Base-by-base conservation (phyloP, 1,139 yeast species). In the Debaryomyces psychrophilus region DNA sequence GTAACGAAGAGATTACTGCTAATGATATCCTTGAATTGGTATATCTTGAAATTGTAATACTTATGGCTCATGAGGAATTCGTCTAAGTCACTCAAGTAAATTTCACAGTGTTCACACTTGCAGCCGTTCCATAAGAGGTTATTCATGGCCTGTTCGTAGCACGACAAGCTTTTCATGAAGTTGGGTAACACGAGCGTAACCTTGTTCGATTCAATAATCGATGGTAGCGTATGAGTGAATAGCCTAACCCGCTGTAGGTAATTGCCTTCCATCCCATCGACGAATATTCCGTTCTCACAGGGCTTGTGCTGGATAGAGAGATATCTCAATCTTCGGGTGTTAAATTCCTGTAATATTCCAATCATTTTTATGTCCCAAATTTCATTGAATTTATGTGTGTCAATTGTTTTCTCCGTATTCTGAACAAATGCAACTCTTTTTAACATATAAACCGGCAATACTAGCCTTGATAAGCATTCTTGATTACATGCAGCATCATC, bases 41-140 rank as follows among this genome's bases (percentile, higher is more conserved):
- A 71, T 8, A 69, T 66, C 2, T 67, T 59, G 3, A 60, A 58
- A 49, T 78, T 79, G 54, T 72, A 83, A 58, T 81, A 83, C 46
- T 81, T 81, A 56, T 87, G 93, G 45, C 77, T 74, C 74, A 83
- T 74, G 44, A 85, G 60, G 52, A 73, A 85, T 15, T 76, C 70
- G 54, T 87, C 95, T 41, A 83, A 68, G 9, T 74, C 52, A 0
- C 73, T 73, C 23, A 86, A 63, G 44, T 75, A 76, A 31, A 65
- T 61, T 2, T 57, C 57, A 57, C 95, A 86, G 51, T 75, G 79
- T 0, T 53, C 50, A 59, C 95, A 86, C 45, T 75, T 76, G 61
- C 93, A 86, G 0, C 92, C 92, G 59, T 85, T 86, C 90, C 92
- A 87, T 35, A 87, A 61, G 44, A 86, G 53, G 50, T 83, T 85